These are phyloP conservation scores for Orbilia javanica DNA, from an alignment of 2,329 filamentous ascomycete genomes.

Conservation along the genomic window DNA sequence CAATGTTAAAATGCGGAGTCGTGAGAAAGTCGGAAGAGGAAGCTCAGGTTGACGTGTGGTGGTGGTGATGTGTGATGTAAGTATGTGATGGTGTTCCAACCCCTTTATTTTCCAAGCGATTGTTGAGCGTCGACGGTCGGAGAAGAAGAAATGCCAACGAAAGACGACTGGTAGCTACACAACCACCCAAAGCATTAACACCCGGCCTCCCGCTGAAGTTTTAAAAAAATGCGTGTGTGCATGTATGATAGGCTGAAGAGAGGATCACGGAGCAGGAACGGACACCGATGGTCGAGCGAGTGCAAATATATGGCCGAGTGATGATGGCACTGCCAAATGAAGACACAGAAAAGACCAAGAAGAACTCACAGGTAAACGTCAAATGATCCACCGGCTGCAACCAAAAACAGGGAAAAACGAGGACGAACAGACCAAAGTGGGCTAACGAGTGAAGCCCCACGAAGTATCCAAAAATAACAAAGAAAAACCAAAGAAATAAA, in stretches of 20 bases:
- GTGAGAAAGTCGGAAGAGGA: slow-evolving; percentile 28
- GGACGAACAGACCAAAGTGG: slow-evolving; percentile 21
- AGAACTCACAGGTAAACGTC: slow-evolving; percentile 40
- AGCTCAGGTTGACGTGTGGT: not conserved
- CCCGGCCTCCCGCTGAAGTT: not conserved
- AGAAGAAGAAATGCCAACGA: slow-evolving; percentile 36
- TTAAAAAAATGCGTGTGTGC: not conserved
- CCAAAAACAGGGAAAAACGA: slow-evolving; percentile 46
- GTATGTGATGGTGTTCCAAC: slow-evolving; percentile 31
- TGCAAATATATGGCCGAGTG: slow-evolving; percentile 6
- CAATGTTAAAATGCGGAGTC: slow-evolving; percentile 3
- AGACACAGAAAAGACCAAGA: not conserved
- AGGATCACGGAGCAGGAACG: not conserved
- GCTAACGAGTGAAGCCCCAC: slow-evolving; percentile 57
- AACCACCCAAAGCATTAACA: slow-evolving; percentile 32
- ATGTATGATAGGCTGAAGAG: too few relatives aligned
- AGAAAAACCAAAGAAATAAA: slow-evolving; percentile 18
- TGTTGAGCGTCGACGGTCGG: slow-evolving; percentile 55
- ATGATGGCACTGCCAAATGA: slow-evolving; percentile 3
- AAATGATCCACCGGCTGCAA: slow-evolving; percentile 34
- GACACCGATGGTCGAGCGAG: slow-evolving; percentile 13
- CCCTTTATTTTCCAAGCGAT: slow-evolving; percentile 55
- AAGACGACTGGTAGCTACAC: slow-evolving; percentile 27
- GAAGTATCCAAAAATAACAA: slow-evolving; percentile 29
- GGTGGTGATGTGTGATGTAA: not conserved